Evolutionary conservation across 1,284 basidiomycete genomes (phyloP).

Genomic region (Cronartium ribicola): DNA sequence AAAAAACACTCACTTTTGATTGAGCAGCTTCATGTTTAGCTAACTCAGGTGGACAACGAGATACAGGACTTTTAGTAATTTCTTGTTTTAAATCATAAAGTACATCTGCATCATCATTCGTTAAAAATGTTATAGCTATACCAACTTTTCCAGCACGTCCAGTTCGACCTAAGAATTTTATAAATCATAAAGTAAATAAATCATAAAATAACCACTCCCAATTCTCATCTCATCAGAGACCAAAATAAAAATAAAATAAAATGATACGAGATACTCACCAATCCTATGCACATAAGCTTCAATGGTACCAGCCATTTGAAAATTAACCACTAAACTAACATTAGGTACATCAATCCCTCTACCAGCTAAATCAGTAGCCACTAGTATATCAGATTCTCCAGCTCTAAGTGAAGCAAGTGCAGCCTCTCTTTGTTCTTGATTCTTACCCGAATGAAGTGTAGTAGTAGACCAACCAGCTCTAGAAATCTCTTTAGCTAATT

Average conservation of each 20-base stretch:
- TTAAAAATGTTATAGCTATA: slow-evolving; percentile 87
- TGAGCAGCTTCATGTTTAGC: slow-evolving; percentile 84
- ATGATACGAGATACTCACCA: slow-evolving; percentile 57
- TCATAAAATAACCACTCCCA: not conserved
- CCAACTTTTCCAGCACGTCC: slow-evolving; percentile 95
- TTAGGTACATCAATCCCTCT: slow-evolving; percentile 98
- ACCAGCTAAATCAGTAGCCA: slow-evolving; percentile 95
- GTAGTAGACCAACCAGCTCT: slow-evolving; percentile 80
- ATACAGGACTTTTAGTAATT: slow-evolving; percentile 84
- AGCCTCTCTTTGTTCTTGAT: slow-evolving; percentile 92
- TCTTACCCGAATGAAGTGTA: slow-evolving; percentile 93
- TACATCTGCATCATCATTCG: slow-evolving; percentile 91
- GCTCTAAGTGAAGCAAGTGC: slow-evolving; percentile 77
- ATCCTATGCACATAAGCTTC: slow-evolving; percentile 97
- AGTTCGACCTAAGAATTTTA: slow-evolving; percentile 61
- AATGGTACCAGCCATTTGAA: slow-evolving; percentile 91
- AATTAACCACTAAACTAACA: slow-evolving; percentile 93
- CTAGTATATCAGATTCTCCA: slow-evolving; percentile 77
- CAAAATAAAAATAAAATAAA: no score
- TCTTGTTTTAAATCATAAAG: slow-evolving; percentile 94
- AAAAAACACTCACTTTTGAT: slow-evolving; percentile 41
- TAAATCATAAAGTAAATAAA: no score
- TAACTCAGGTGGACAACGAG: slow-evolving; percentile 78
- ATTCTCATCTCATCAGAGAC: not conserved
- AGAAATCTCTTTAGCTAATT: slow-evolving; percentile 84